Percentiles rank a stretch among this genome's conserved stretches.
phyloP scores from a whole-genome alignment of 2,329 filamentous ascomycete genomes.

The Xylariales sp. region DNA sequence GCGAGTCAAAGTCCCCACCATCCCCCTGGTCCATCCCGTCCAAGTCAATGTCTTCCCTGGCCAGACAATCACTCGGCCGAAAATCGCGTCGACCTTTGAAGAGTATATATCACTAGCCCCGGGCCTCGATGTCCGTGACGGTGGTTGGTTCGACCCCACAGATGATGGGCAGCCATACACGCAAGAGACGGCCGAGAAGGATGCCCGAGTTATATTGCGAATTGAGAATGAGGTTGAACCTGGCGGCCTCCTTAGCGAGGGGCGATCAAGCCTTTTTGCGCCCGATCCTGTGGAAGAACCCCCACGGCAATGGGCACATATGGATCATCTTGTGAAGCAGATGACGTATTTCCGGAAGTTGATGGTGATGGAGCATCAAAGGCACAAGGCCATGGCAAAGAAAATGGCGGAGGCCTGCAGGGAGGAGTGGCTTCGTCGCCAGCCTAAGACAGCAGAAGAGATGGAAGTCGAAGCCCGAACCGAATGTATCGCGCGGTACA shows the following conservation, averaged over 20 bases:
- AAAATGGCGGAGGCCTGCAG: slow-evolving; percentile 81
- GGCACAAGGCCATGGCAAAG: slow-evolving; percentile 82
- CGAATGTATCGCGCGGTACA: slow-evolving; percentile 75
- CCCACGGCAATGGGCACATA: slow-evolving; percentile 83
- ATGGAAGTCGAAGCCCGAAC: slow-evolving; percentile 81
- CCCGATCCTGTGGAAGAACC: slow-evolving; percentile 80
- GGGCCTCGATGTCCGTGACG: slow-evolving; percentile 66
- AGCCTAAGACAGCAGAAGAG: slow-evolving; percentile 82
- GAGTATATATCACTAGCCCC: slow-evolving; percentile 67
- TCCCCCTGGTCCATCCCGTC: slow-evolving; percentile 70
- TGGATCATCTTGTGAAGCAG: slow-evolving; percentile 85
- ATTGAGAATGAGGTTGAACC: slow-evolving; percentile 79
- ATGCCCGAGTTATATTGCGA: slow-evolving; percentile 75
- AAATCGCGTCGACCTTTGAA: slow-evolving; percentile 65
- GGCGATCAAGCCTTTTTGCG: slow-evolving; percentile 76
- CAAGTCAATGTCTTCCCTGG: slow-evolving; percentile 62
- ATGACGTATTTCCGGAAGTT: slow-evolving; percentile 83
- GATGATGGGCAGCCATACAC: slow-evolving; percentile 70
- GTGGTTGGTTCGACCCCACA: slow-evolving; percentile 63
- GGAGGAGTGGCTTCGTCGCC: slow-evolving; percentile 78
- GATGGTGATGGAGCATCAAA: slow-evolving; percentile 80
- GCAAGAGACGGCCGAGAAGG: slow-evolving; percentile 70
- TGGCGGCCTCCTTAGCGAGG: slow-evolving; percentile 78
- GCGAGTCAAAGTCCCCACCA: slow-evolving; percentile 58
- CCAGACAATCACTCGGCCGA: slow-evolving; percentile 55